A percentile compares a stretch with the other conserved stretches of the same genome.
phyloP scores from a whole-genome alignment of 108 stramenopile genomes.

The Skeletonema potamos region DNA sequence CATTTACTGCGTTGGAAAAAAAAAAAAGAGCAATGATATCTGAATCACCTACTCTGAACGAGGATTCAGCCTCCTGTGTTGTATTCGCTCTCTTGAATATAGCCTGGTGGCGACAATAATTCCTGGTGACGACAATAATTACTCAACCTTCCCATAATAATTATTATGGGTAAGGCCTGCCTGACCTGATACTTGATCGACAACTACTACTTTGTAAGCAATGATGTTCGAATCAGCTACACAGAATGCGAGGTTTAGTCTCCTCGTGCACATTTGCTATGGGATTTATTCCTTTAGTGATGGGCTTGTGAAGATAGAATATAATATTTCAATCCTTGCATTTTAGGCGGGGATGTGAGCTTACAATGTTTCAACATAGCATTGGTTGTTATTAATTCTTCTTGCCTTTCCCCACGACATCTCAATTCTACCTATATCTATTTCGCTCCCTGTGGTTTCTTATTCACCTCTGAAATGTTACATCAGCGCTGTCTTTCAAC shows the following conservation, averaged over 20 bases:
- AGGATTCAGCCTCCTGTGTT: conserved; percentile 36
- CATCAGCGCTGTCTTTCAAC: conserved; percentile 60
- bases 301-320: conserved; percentile 2
- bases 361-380: not conserved
- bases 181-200: too few species aligned
- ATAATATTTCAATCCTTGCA: conserved; percentile 1
- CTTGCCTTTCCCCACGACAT: not conserved
- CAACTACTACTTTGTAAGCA: conserved; percentile 3
- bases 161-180: not conserved
- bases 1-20: too few species aligned
- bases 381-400: not conserved
- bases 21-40: conserved; percentile 30
- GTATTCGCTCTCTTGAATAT: not conserved
- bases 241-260: conserved; percentile 1
- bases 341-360: not conserved
- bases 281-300: not conserved
- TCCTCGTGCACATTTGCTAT: not conserved
- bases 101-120: not conserved
- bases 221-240: conserved; percentile 9
- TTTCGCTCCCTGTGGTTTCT: not conserved
- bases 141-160: not conserved
- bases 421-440: too few species aligned
- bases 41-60: conserved; percentile 37
- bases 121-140: not conserved
- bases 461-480: not conserved